Conservation (phyloP, 805 yeast species). For the Middelhovenomyces tepae region DNA sequence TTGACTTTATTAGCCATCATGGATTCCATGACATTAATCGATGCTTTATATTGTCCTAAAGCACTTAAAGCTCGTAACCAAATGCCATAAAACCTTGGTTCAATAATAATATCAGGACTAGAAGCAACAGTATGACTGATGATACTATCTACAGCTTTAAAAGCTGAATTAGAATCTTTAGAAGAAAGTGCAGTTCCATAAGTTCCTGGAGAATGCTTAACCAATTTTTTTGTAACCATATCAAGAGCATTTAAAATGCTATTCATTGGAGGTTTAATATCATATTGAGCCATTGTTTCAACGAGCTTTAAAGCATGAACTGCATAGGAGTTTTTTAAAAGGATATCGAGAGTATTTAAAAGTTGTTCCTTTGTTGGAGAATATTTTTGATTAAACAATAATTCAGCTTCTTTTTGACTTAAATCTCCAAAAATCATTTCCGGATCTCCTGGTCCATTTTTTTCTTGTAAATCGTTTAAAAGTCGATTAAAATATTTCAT, state of each 20-base stretch:
- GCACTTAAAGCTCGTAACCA: constrained; percentile 19
- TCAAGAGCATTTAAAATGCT: constrained; percentile 13
- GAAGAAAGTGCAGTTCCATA: neutral
- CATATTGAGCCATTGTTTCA: constrained; percentile 7
- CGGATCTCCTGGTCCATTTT: constrained; percentile 2
- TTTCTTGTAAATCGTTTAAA: constrained; percentile 3
- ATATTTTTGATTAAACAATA: constrained; percentile 7
- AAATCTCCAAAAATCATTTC: constrained; percentile 3
- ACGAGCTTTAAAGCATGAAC: constrained; percentile 11
- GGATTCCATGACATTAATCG: constrained; percentile 16
- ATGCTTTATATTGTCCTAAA: constrained; percentile 12
- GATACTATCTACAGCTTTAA: constrained; percentile 3
- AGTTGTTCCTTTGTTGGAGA: constrained; percentile 7
- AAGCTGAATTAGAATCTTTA: neutral
- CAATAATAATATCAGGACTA: constrained; percentile 16
- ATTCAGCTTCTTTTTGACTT: constrained; percentile 10
- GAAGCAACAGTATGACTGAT: constrained; percentile 7
- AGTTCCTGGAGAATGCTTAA: constrained; percentile 1
- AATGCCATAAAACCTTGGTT: constrained; percentile 14
- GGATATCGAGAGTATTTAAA: constrained; percentile 4
- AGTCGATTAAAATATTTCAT: constrained; percentile 11
- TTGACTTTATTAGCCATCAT: constrained; percentile 13
- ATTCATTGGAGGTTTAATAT: constrained; percentile 9
- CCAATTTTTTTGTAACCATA: constrained; percentile 11
- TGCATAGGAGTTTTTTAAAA: constrained; percentile 11